These are phyloP conservation scores for Heliamphora exappendiculata DNA, from an alignment of 148 eudicot species.

Conservation along the genomic window DNA sequence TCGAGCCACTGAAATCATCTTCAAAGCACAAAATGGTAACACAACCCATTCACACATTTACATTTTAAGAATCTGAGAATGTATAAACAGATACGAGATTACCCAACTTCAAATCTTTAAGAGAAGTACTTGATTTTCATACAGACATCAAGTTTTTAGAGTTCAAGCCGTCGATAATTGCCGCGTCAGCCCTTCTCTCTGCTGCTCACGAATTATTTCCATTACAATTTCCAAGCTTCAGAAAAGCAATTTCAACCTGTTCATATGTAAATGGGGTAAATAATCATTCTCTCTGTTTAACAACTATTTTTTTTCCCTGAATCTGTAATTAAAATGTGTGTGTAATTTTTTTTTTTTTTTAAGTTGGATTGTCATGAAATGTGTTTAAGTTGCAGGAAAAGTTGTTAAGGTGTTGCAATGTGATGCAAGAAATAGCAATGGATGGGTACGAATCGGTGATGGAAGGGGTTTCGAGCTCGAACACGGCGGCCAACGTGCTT, in stretches of 20 bases:
- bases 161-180: slow-evolving; percentile 44
- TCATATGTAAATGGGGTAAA: slow-evolving; percentile 12
- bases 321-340: no score
- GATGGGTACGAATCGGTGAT: slow-evolving; percentile 27
- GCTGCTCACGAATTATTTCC: slow-evolving; percentile 51
- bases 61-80: neutral
- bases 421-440: slow-evolving; percentile 28
- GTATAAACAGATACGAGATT: no score
- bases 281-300: neutral
- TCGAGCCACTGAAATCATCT: slow-evolving; percentile 45
- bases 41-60: neutral
- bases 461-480: slow-evolving; percentile 24
- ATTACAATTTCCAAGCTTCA: slow-evolving; percentile 26
- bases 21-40: slow-evolving; percentile 44
- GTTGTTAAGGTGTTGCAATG: slow-evolving; percentile 24
- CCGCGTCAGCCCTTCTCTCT: slow-evolving; percentile 47
- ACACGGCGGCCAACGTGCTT: slow-evolving; percentile 32
- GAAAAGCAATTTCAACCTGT: slow-evolving; percentile 32
- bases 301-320: neutral
- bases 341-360: no score
- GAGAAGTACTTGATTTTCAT: neutral
- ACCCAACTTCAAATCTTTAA: neutral
- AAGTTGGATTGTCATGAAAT: neutral
- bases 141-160: slow-evolving; percentile 39
- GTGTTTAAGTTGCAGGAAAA: slow-evolving; percentile 20